Base-by-base conservation (phyloP, 2,329 filamentous ascomycete species). In the Ascochyta koolunga region DNA sequence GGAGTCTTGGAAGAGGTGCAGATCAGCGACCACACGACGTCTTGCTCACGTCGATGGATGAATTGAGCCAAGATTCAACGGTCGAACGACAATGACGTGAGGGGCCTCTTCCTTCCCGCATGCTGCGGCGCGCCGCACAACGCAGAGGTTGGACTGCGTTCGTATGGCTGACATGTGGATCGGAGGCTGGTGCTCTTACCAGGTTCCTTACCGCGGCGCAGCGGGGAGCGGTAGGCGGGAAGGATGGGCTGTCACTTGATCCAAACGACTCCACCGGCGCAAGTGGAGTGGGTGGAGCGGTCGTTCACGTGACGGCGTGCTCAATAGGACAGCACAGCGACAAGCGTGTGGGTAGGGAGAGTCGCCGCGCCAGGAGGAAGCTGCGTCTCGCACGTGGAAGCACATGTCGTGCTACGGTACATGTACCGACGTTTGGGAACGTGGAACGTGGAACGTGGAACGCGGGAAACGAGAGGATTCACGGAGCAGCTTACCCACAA, bases 171-270 rank as follows among this genome's bases (percentile, higher is more conserved):
- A 62, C 56, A 37, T 61, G 60, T 60, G 59, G 61, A 59, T 53
- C 48, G 45, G 44, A 48, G 52, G 55, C 50, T 59, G 51, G 49
- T 53, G 51, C 56, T 35, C 16, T 54, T 61, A 52, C 64, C 60
- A 60, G 66, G 64, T 53, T 64, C 37, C 24, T 49, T 50, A 54
- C 54, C 53, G 57, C 55, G 62, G 68, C 50, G 53, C 58, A 49
- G 59, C 50, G 44, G 54, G 63, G 61, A 54, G 55, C 60, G 65
- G 62, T 61, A 58, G 45, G 60, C 70, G 68, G 70, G 69, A 72
- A 72, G 70, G 69, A 73, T 69, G 65, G 50, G 29, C 44, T 57
- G 58, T 65, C 61, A 65, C 56, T 64, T 63, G 62, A 64, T 62
- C 52, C 54, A 54, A 48, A 60, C 59, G 36, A 53, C 46, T 42